A percentile compares a stretch with the other conserved stretches of the same genome.
Conservation (phyloP, 192 early-diverging fungal genomes). For the Entrophospora sp. region DNA sequence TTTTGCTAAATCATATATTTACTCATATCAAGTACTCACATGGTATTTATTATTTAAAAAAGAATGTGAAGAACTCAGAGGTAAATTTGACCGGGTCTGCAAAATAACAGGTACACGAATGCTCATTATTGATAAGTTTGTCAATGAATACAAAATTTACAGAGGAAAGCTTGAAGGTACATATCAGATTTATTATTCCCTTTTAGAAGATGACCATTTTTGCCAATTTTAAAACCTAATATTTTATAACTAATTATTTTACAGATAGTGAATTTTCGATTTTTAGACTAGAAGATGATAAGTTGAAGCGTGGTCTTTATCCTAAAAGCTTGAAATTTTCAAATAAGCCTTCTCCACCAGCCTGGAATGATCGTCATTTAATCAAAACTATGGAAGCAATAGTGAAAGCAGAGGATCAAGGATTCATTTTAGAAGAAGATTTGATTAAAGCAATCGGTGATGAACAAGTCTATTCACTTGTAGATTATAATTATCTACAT, state of each 20-base stretch:
- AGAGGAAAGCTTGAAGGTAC: not conserved
- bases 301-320: too few species aligned
- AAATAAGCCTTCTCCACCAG: not conserved
- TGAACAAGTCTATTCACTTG: not conserved
- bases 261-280: too few species aligned
- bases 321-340: too few species aligned
- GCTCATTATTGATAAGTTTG: not conserved
- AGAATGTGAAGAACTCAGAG: too few species aligned
- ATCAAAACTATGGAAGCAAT: not conserved
- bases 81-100: too few species aligned
- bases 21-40: not conserved
- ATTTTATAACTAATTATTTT: too few species aligned
- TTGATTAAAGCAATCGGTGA: not conserved
- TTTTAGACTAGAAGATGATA: too few species aligned
- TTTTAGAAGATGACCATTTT: not conserved
- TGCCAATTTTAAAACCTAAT: not conserved
- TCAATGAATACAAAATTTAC: not conserved
- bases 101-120: too few species aligned
- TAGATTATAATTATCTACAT: too few species aligned
- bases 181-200: too few species aligned
- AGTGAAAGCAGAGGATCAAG: not conserved
- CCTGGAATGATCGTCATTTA: not conserved
- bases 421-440: not conserved
- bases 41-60: not conserved
- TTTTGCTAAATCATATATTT: not conserved